A percentile compares a stretch with the other conserved stretches of the same genome.
These are phyloP conservation scores for Lactarius akahatsu DNA, from an alignment of 768 basidiomycete species.

Conservation along the genomic window DNA sequence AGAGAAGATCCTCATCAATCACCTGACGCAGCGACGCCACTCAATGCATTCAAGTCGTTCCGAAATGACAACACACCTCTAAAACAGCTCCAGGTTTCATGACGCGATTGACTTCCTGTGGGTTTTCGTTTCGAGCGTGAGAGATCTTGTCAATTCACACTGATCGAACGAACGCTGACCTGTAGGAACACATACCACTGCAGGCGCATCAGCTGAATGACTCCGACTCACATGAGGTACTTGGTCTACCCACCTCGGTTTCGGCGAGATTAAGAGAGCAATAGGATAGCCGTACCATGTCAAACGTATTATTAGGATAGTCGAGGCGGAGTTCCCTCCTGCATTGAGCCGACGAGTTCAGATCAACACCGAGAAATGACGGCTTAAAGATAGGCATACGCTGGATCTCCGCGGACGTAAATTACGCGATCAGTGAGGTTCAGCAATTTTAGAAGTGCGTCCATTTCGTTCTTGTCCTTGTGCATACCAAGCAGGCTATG, in stretches of 20 bases:
- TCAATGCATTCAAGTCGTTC: conserved; percentile 3
- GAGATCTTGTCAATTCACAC: conserved; percentile 22
- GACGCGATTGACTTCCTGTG: conserved; percentile 65
- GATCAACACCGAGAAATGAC: not conserved
- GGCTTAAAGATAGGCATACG: conserved; percentile 8
- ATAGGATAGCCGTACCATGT: conserved; percentile 27
- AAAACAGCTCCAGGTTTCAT: conserved; percentile 60
- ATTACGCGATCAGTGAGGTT: conserved; percentile 17
- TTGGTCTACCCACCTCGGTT: conserved; percentile 20
- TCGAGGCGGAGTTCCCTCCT: conserved; percentile 7
- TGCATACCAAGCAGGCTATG: conserved; percentile 18
- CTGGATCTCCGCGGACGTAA: conserved; percentile 21
- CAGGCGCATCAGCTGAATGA: not conserved
- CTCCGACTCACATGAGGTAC: not conserved
- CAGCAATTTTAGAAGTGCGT: not conserved
- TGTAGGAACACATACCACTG: conserved; percentile 28
- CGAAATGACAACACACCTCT: conserved; percentile 48
- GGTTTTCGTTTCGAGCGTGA: conserved; percentile 1
- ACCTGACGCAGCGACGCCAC: conserved; percentile 43
- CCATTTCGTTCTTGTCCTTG: conserved; percentile 14
- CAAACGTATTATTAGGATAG: conserved; percentile 23
- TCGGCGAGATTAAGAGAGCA: conserved; percentile 27
- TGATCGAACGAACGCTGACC: conserved; percentile 12
- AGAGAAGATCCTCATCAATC: conserved; percentile 72
- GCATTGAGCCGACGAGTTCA: not conserved